Evolutionary conservation across 208 protist species (phyloP).

Genomic region (Leishmania braziliensis): DNA sequence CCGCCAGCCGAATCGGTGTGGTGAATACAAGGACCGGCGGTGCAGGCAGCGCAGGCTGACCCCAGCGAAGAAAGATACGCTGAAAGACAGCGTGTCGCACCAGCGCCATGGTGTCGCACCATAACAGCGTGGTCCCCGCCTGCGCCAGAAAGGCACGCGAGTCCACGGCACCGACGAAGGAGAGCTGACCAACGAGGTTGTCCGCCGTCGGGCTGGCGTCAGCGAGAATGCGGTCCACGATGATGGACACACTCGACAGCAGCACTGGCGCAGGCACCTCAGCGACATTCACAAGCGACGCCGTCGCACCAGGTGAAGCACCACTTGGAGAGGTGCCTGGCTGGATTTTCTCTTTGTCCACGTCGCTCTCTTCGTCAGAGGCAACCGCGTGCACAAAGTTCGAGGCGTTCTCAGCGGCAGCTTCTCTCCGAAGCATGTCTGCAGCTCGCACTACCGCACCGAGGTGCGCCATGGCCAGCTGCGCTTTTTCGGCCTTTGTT

Average conservation of each 20-base stretch:
- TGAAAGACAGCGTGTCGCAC: slow-evolving; percentile 75
- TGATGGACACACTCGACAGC: slow-evolving; percentile 51
- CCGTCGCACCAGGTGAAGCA: background rate
- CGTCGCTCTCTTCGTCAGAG: slow-evolving; percentile 1
- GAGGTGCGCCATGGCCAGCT: background rate
- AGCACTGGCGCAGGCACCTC: slow-evolving; percentile 23
- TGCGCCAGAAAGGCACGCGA: slow-evolving; percentile 67
- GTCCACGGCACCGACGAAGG: slow-evolving; percentile 66
- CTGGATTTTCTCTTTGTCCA: background rate
- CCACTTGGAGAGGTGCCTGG: background rate
- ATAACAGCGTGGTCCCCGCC: slow-evolving; percentile 67
- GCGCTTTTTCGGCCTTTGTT: background rate
- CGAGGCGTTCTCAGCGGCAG: slow-evolving; percentile 1
- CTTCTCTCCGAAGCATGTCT: slow-evolving; percentile 25
- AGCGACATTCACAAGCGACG: slow-evolving; percentile 17
- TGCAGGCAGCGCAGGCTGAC: slow-evolving; percentile 43
- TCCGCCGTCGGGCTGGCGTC: slow-evolving; percentile 53
- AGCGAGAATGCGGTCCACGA: slow-evolving; percentile 43
- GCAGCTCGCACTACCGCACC: slow-evolving; percentile 27
- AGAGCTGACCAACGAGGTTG: slow-evolving; percentile 55
- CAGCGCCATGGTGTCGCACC: slow-evolving; percentile 64
- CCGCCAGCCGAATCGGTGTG: slow-evolving; percentile 37
- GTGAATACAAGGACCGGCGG: slow-evolving; percentile 44
- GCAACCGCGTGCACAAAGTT: slow-evolving; percentile 7
- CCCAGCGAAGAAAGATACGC: slow-evolving; percentile 83